These are phyloP conservation scores for Cyclostephanos tholiformis DNA, from an alignment of 108 stramenopile genomes.

Conservation along the genomic window DNA sequence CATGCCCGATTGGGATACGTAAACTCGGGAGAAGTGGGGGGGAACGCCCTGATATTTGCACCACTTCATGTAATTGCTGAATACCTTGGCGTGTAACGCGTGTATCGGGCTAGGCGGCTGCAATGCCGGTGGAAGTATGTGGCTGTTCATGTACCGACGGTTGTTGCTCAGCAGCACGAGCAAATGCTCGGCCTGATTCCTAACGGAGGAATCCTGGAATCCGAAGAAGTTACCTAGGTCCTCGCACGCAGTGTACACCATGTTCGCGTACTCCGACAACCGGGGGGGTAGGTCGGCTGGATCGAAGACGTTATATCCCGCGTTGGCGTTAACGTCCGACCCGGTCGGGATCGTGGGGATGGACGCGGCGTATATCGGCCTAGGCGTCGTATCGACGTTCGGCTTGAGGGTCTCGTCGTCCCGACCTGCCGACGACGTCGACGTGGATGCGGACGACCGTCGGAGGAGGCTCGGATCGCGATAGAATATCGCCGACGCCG, in stretches of 20 bases:
- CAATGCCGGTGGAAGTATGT: slow-evolving; percentile 75
- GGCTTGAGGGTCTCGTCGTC: slow-evolving; percentile 49
- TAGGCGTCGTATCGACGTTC: slow-evolving; percentile 40
- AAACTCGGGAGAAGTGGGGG: slow-evolving; percentile 89
- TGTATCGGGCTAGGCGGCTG: slow-evolving; percentile 90
- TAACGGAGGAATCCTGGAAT: slow-evolving; percentile 89
- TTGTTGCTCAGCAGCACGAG: slow-evolving; percentile 94
- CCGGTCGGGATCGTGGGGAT: slow-evolving; percentile 43
- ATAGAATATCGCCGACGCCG: slow-evolving; percentile 58
- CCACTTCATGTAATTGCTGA: slow-evolving; percentile 98
- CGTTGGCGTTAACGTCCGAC: not conserved
- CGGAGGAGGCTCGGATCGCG: slow-evolving; percentile 52
- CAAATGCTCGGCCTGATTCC: slow-evolving; percentile 97
- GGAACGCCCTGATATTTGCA: slow-evolving; percentile 88
- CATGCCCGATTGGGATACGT: slow-evolving; percentile 53
- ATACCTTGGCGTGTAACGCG: slow-evolving; percentile 92
- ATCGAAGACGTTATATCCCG: slow-evolving; percentile 89
- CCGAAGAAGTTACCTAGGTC: slow-evolving; percentile 94
- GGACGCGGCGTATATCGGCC: slow-evolving; percentile 35
- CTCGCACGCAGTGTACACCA: slow-evolving; percentile 92
- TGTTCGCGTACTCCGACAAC: slow-evolving; percentile 89
- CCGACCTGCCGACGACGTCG: not conserved
- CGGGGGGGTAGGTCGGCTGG: slow-evolving; percentile 89
- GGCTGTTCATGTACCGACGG: slow-evolving; percentile 92
- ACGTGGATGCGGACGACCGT: not conserved